phyloP scores from a whole-genome alignment of 495 filamentous ascomycete genomes.

The Geoglossum glabrum region DNA sequence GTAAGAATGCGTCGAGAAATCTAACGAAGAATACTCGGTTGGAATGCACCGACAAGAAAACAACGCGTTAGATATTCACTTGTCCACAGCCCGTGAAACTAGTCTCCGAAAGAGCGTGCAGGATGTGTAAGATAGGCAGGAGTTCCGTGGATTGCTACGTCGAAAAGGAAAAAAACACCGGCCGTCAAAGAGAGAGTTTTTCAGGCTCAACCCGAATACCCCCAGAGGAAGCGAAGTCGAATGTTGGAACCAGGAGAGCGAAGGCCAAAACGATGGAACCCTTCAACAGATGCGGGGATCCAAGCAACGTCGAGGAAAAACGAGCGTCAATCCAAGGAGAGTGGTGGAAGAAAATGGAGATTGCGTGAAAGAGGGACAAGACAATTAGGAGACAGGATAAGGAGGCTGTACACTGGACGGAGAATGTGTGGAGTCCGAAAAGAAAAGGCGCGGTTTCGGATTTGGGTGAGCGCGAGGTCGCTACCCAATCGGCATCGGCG shows the following conservation, averaged over 20 bases:
- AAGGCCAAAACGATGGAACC: background rate
- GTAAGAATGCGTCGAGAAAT: background rate
- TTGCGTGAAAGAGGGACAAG: too few species aligned
- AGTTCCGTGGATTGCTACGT: background rate
- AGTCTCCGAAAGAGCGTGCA: too few species aligned
- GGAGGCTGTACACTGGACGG: too few species aligned
- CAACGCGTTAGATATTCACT: background rate
- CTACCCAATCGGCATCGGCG: background rate
- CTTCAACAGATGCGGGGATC: background rate
- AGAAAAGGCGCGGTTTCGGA: background rate
- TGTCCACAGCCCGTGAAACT: background rate
- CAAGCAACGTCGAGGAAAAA: background rate
- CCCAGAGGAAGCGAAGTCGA: background rate
- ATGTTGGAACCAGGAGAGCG: background rate
- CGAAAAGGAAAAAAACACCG: background rate
- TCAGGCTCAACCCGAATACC: background rate
- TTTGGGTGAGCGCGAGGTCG: background rate
- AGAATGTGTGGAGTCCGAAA: too few species aligned
- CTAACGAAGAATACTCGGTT: background rate
- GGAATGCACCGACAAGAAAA: background rate
- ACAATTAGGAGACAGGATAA: background rate
- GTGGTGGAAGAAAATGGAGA: background rate
- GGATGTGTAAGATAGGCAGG: background rate
- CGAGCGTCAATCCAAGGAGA: background rate
- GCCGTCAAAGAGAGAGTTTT: background rate